Conservation (phyloP, 257 asterid genomes). For the Nicotiana noctiflora region DNA sequence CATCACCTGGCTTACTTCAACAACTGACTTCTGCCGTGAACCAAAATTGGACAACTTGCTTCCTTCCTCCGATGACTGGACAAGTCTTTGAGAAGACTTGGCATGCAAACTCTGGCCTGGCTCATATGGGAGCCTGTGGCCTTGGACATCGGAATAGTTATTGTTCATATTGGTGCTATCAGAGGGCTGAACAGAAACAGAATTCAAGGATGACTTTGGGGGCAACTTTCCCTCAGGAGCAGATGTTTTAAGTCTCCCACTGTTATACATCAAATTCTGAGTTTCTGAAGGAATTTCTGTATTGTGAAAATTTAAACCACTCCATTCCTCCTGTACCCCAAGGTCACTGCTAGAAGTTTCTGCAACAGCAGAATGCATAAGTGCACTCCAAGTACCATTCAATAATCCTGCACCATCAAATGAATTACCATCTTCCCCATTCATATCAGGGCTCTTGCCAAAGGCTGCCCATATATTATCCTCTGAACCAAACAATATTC, state of each 20-base stretch:
- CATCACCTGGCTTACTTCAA: constrained; percentile 31
- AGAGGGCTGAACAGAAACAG: constrained; percentile 30
- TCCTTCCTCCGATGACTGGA: constrained; percentile 13
- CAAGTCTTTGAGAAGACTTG: constrained; percentile 12
- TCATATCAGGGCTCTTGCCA: constrained; percentile 31
- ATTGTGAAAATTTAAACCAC: constrained; percentile 41
- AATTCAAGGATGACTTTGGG: constrained; percentile 25
- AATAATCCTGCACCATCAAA: constrained; percentile 33
- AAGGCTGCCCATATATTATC: constrained; percentile 68
- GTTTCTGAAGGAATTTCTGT: constrained; percentile 6
- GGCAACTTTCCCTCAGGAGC: constrained; percentile 16
- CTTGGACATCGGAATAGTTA: constrained; percentile 28
- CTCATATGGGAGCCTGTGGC: constrained; percentile 28
- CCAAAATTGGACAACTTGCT: constrained; percentile 9
- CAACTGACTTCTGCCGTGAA: constrained; percentile 11
- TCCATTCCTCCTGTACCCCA: constrained; percentile 54
- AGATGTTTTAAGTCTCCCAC: constrained; percentile 8
- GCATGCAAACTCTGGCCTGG: constrained; percentile 14
- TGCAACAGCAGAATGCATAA: constrained; percentile 96
- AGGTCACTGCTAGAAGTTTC: constrained; percentile 66
- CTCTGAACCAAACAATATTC: constrained; percentile 69
- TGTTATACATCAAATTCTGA: constrained; percentile 4
- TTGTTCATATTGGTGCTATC: constrained; percentile 23
- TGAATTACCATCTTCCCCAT: constrained; percentile 40
- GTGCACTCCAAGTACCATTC: constrained; percentile 98